Conservation (phyloP, 495 filamentous ascomycete genomes). For the Aspergillus ostianus region DNA sequence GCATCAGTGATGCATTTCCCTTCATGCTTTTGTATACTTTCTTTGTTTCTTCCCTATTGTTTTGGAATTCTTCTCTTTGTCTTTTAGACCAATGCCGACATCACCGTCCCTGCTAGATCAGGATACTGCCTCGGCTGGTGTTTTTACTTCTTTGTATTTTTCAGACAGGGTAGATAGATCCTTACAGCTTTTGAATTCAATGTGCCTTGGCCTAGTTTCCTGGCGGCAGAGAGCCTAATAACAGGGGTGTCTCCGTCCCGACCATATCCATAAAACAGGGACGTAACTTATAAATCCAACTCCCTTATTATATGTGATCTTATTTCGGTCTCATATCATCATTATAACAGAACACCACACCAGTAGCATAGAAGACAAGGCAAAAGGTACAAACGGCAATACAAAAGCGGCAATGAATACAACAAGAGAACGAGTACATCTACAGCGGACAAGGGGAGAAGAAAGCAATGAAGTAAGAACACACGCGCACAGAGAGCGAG, state of each 20-base stretch:
- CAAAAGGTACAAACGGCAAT: neutral
- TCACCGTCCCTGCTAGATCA: neutral
- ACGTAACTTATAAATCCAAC: neutral
- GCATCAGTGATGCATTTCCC: no score
- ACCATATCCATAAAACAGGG: neutral
- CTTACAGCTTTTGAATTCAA: neutral
- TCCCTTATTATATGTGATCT: neutral
- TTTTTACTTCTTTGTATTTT: neutral
- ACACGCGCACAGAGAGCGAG: constrained; percentile 5
- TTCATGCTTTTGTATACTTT: neutral
- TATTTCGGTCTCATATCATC: constrained; percentile 10
- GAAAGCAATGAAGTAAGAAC: neutral
- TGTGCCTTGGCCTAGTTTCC: neutral
- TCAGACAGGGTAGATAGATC: neutral
- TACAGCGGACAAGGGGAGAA: neutral
- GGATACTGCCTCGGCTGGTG: neutral
- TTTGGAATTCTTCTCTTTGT: neutral
- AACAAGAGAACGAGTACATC: neutral
- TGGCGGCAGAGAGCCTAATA: no score
- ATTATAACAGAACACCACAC: constrained; percentile 2
- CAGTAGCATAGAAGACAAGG: neutral
- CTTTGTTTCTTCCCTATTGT: neutral
- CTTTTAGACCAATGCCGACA: no score
- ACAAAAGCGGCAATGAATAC: neutral
- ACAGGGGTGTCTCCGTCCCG: neutral